Percentiles rank a stretch among this genome's conserved stretches.
Evolutionary conservation across 2,329 filamentous ascomycete species (phyloP).

Genomic region (Xylaria polymorpha): DNA sequence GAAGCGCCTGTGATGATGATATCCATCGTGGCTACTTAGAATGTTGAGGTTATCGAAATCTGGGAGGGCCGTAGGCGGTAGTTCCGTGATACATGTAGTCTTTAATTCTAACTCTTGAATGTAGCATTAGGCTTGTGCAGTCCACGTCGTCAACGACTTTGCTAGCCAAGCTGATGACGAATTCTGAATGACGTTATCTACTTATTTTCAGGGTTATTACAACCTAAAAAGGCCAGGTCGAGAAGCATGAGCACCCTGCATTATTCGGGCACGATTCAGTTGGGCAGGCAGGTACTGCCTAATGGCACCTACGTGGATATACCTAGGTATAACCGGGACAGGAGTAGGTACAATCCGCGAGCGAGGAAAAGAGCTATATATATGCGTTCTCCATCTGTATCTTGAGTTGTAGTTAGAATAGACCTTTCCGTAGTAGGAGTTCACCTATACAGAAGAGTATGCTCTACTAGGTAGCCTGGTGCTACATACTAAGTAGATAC

Average conservation of each 20-base stretch:
- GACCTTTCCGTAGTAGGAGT: neutral
- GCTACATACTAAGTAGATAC: neutral
- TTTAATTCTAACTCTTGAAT: neutral
- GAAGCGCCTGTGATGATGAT: conserved; percentile 55
- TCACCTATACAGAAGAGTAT: neutral
- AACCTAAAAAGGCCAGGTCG: neutral
- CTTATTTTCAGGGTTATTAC: neutral
- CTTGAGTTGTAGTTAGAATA: neutral
- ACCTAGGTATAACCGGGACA: too few relatives aligned
- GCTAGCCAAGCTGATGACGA: too few relatives aligned
- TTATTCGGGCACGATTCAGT: neutral
- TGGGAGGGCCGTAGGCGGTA: neutral
- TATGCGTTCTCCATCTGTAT: neutral
- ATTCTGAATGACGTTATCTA: neutral
- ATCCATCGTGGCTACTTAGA: conserved; percentile 59
- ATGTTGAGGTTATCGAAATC: neutral
- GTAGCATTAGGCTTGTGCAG: neutral
- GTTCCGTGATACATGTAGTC: neutral
- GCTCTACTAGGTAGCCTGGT: neutral
- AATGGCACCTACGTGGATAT: neutral
- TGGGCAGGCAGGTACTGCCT: neutral
- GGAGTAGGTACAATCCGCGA: neutral
- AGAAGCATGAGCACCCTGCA: conserved; percentile 3
- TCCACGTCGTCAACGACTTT: neutral
- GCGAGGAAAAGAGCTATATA: neutral